These are phyloP conservation scores for Aegilops bicornis DNA, from an alignment of 176 grass and related monocot species.

Conservation along the genomic window DNA sequence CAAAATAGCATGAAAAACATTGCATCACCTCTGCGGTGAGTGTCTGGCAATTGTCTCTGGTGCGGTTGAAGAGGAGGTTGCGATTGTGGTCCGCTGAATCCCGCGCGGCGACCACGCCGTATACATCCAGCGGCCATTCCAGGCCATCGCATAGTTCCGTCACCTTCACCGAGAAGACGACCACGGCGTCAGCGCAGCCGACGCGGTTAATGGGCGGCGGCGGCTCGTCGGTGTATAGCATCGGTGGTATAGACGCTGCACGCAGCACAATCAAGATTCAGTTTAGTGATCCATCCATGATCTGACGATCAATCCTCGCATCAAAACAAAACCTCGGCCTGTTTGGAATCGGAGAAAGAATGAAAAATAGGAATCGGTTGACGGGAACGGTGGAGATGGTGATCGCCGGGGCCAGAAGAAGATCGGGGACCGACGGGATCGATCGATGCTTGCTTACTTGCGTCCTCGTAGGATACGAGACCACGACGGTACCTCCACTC, in stretches of 20 bases:
- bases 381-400: no score
- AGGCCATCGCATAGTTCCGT: not conserved
- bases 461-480: not conserved
- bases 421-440: no score
- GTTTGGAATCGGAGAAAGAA: no score
- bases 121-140: not conserved
- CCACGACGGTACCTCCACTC: not conserved
- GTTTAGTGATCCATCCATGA: not conserved
- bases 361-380: no score
- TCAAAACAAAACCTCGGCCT: no score
- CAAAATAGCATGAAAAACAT: not conserved
- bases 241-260: conserved; percentile 9
- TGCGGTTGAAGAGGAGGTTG: not conserved
- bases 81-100: not conserved
- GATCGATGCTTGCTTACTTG: not conserved
- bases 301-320: not conserved
- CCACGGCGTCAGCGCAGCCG: not conserved
- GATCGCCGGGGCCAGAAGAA: not conserved
- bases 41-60: conserved; percentile 8
- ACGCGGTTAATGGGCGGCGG: not conserved
- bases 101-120: not conserved
- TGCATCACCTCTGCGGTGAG: not conserved
- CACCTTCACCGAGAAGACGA: conserved; percentile 6
- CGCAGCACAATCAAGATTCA: not conserved
- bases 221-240: not conserved